Base-by-base conservation (phyloP, 2,329 filamentous ascomycete species). In the Aspergillus novofumigatus region DNA sequence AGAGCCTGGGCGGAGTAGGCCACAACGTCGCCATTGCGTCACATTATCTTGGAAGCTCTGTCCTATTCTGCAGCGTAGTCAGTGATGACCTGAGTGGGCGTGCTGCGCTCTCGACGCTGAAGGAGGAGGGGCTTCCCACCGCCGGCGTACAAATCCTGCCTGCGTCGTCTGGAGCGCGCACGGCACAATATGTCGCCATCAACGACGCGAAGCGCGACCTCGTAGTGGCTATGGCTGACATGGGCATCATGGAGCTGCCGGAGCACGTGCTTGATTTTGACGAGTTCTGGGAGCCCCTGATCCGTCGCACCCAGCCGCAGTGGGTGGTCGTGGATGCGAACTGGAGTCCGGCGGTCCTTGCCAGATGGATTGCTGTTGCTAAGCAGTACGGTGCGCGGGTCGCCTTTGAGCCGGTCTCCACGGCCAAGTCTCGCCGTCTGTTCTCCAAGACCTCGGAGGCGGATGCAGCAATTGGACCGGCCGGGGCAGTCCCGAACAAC, bases 191-290 rank as follows among this genome's bases (percentile, higher is more conserved):
- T 71, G 84, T 97, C 3, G 89, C 93, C 17, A 80, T 97, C 62
- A 99, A 97, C 70, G 90, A 95, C 68, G 80, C 80, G 0, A 85
- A 88, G 58, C 95, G 92, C 72, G 89, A 92, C 61, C 83, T 99
- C 2, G 82, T 92, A n/a, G 75, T 97, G 61, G 93, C 92, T 49
- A 96, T 97, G 91, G 92, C 93, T 4, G 94, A 97, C 70, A 97
- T 97, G 92, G 84, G 81, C 55, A 93, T 96, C 65, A 84, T 96
- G 42, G 80, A 85, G 63, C 72, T 74, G 6, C 73, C 77, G 2
- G 71, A 73, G 42, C 47, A 67, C 21, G 58, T 66, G 9, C 69
- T 77, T 35, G 74, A 80, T 51, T 77, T 81, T 48, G 67, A 73
- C 20, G 63, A 62, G 50, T 82, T 86, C n/a, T 91, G 88, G 86